Percentiles rank a stretch among this genome's conserved stretches.
Conservation (phyloP, 495 filamentous ascomycete genomes). For the Baudoinia panamericana region DNA sequence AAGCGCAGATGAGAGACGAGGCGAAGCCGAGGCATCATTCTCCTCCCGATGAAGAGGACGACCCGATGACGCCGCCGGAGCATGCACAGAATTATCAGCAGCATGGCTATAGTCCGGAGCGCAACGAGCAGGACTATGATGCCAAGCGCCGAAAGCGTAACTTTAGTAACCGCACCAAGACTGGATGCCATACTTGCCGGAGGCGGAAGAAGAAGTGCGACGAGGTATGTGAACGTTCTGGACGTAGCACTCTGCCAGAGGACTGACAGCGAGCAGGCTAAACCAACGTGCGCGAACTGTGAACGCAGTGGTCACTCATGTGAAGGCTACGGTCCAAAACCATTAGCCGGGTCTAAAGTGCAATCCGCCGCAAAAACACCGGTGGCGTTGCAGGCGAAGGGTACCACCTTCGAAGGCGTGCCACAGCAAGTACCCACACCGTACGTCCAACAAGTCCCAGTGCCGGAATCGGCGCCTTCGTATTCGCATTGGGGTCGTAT, state of each 20-base stretch:
- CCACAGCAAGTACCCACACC: slow-evolving; percentile 1
- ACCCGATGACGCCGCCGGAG: too few species aligned
- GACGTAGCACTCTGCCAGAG: too few species aligned
- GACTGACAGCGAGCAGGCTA: too few species aligned
- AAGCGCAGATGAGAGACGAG: neutral
- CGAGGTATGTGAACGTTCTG: too few species aligned
- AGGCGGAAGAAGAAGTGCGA: slow-evolving; percentile 98
- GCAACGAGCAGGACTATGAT: neutral
- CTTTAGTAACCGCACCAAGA: slow-evolving; percentile 95
- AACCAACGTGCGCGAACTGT: slow-evolving; percentile 93
- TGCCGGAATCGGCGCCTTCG: neutral
- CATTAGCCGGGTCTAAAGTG: slow-evolving; percentile 52
- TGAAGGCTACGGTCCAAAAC: slow-evolving; percentile 78
- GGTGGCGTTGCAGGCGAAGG: slow-evolving; percentile 3
- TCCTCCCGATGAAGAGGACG: neutral
- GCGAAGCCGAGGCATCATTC: neutral
- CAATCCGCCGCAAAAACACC: neutral
- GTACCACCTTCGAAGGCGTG: neutral
- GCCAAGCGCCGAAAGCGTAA: slow-evolving; percentile 18
- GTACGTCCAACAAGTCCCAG: neutral
- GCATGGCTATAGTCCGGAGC: slow-evolving; percentile 7
- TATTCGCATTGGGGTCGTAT: slow-evolving; percentile 9
- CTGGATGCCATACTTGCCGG: slow-evolving; percentile 90
- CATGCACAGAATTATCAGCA: too few species aligned
- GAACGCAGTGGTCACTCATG: slow-evolving; percentile 83